phyloP scores from a whole-genome alignment of 148 eudicot species.

The Amaranthus hypochondriacus region DNA sequence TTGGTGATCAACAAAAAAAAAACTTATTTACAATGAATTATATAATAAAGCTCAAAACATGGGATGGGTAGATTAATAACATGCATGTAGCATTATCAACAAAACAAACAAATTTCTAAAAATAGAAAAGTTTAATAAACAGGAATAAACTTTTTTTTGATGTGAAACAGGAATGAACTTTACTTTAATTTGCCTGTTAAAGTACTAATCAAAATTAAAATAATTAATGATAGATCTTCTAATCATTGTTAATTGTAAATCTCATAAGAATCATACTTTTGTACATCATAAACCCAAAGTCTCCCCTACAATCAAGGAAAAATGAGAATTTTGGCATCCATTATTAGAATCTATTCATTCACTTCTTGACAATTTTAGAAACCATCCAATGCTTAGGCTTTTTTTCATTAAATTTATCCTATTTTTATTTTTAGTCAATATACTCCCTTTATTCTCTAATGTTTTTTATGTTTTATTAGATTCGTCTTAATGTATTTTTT shows the following conservation, averaged over 20 bases:
- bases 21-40: no score
- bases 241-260: conserved; percentile 22
- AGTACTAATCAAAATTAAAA: background rate
- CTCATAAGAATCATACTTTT: background rate
- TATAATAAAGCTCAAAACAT: no score
- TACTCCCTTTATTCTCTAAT: no score
- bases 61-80: background rate
- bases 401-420: no score
- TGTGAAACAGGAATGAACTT: no score
- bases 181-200: background rate
- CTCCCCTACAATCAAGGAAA: conserved; percentile 26
- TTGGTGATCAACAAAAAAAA: no score
- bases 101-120: background rate
- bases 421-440: no score
- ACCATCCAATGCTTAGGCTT: background rate
- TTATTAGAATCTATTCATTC: background rate
- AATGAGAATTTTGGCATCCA: background rate
- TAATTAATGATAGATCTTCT: conserved; percentile 10
- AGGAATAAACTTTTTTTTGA: background rate
- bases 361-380: background rate
- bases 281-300: conserved; percentile 11
- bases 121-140: background rate
- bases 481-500: no score
- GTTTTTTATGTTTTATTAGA: no score
- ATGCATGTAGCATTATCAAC: background rate